phyloP scores from a whole-genome alignment of 129 eudicot genomes.

The Erigeron canadensis region DNA sequence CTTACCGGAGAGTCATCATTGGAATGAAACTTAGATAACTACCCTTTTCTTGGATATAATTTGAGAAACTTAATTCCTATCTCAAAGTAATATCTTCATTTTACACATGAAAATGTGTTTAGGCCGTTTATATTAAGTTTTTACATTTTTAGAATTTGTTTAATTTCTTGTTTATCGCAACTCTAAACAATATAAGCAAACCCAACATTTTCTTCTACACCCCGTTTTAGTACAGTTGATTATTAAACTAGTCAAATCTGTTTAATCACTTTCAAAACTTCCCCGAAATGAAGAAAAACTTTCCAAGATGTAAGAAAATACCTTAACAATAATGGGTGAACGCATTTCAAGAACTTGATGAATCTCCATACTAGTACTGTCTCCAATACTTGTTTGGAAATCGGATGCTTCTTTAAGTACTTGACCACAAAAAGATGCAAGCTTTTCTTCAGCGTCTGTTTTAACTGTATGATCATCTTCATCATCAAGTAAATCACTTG shows the following conservation, averaged over 20 bases:
- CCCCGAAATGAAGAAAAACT: not conserved
- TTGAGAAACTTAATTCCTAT: too few relatives aligned
- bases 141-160: too few relatives aligned
- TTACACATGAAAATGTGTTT: too few relatives aligned
- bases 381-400: conserved; percentile 70
- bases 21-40: too few relatives aligned
- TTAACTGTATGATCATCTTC: conserved; percentile 25
- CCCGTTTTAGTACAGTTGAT: not conserved
- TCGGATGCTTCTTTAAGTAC: conserved; percentile 86
- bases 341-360: conserved; percentile 89
- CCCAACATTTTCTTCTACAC: too few relatives aligned
- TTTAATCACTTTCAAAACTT: not conserved
- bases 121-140: too few relatives aligned
- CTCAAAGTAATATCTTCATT: too few relatives aligned
- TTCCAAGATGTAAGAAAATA: conserved; percentile 16
- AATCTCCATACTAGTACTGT: conserved; percentile 63
- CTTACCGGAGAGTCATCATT: too few relatives aligned
- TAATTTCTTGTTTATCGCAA: too few relatives aligned
- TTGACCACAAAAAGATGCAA: conserved; percentile 83
- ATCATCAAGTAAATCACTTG: conserved; percentile 35
- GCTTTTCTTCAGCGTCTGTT: conserved; percentile 53
- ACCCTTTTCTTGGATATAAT: too few relatives aligned
- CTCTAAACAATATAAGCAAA: too few relatives aligned
- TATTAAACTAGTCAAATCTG: not conserved
- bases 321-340: conserved; percentile 88